Base-by-base conservation (phyloP, 2,329 filamentous ascomycete genomes). In the Diaporthe australafricana region DNA sequence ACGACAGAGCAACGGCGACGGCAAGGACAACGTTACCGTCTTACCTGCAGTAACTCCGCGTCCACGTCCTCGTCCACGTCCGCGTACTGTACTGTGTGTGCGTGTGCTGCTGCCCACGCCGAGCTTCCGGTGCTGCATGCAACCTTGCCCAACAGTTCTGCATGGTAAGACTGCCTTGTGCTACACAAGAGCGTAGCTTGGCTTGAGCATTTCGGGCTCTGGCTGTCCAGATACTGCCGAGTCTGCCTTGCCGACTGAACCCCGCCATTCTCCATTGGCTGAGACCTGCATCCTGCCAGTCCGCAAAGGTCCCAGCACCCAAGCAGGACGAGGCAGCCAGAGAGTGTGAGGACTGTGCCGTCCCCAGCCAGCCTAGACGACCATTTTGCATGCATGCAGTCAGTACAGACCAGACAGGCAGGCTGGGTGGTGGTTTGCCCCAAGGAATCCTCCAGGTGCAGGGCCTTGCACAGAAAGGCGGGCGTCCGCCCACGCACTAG, bases 201-300 rank as follows among this genome's bases (percentile, higher is more conserved):
- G 32, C 32, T 35, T 35, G 5, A 35, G 45, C 45, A 20, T 17
- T 16, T 48, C n/a, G 45, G 45, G 22, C 17, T 55, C 25, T 42
- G 50, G 42, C 53, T 57, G 38, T 63, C 45, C 30, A 63, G 42
- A 27, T 14, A 47, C 9, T 56, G 50, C 30, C 30, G 12, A 69
- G 53, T 71, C 70, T 71, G 70, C 70, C 70, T 72, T 53, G 65
- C 38, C 52, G 55, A 50, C 53, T 69, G 22, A 30, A 30, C 65
- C 53, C 68, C 63, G 50, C 53, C 45, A 50, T 35, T 25, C 53
- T 63, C 68, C 53, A 69, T 68, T 72, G 65, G 70, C 47, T 45
- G 56, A 70, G 56, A 70, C 70, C 42, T 71, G 62, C 62, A 57
- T 71, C 52, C 62, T 68, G 32, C 70, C 60, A 50, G 60, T 63